Evolutionary conservation across 208 protist species (phyloP).

Genomic region (Leptomonas seymouri): DNA sequence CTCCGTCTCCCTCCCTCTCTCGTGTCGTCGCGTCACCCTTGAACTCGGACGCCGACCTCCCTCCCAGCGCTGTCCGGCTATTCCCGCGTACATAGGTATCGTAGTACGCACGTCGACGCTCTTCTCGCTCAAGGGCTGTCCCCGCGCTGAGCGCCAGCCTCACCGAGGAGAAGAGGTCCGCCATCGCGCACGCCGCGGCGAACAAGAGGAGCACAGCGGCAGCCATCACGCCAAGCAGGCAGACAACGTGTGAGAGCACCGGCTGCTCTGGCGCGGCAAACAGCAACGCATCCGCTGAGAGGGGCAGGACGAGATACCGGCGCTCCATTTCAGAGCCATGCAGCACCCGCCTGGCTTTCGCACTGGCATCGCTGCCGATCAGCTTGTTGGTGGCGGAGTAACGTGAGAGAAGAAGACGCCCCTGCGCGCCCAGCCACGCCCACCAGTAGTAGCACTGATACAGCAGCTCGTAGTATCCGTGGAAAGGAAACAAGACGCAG

Average conservation of each 20-base stretch:
- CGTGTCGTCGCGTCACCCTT: neutral
- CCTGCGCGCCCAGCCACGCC: constrained; percentile 23
- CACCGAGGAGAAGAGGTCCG: constrained; percentile 24
- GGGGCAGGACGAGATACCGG: constrained; percentile 43
- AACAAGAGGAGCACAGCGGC: constrained; percentile 37
- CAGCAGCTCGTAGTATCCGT: constrained; percentile 71
- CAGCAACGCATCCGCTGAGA: constrained; percentile 51
- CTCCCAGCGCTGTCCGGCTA: neutral
- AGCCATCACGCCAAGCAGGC: constrained; percentile 27
- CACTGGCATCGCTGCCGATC: neutral
- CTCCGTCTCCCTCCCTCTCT: neutral
- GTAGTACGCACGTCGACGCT: constrained; percentile 45
- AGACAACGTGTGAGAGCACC: constrained; percentile 37
- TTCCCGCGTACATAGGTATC: constrained; percentile 11
- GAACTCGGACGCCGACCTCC: neutral
- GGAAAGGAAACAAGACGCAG: constrained; percentile 55
- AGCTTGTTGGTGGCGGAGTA: neutral
- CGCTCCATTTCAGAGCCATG: constrained; percentile 31
- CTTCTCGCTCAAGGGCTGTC: constrained; percentile 21
- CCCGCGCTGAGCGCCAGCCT: constrained; percentile 38
- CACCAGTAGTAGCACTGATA: constrained; percentile 43
- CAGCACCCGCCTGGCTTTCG: constrained; percentile 11
- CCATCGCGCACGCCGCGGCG: constrained; percentile 41
- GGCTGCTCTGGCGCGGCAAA: constrained; percentile 55
- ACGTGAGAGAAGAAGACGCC: neutral